A percentile compares a stretch with the other conserved stretches of the same genome.
Evolutionary conservation across 139 green algal genomes (phyloP).

Genomic region (Trebouxia sp.): DNA sequence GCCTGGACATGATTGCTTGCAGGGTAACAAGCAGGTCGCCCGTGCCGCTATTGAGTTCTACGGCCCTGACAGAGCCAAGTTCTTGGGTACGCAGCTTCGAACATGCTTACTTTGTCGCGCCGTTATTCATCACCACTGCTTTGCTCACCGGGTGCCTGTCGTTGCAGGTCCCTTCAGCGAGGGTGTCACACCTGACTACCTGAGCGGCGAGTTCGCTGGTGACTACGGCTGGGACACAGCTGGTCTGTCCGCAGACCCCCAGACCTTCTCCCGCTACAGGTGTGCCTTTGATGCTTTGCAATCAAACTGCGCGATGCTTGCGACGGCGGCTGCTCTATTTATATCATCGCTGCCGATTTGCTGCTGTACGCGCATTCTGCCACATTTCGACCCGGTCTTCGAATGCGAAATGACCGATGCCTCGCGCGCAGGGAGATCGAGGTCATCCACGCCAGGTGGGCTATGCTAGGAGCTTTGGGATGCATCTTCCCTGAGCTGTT

Average conservation of each 20-base stretch:
- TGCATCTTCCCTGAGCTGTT: constrained; percentile 67
- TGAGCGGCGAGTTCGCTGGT: constrained; percentile 89
- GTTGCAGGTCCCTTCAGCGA: constrained; percentile 75
- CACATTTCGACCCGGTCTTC: too few relatives aligned
- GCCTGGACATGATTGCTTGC: not conserved
- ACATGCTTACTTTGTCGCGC: not conserved
- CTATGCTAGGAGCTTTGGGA: constrained; percentile 83
- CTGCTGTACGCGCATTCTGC: too few relatives aligned
- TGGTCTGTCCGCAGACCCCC: constrained; percentile 91
- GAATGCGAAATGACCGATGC: not conserved
- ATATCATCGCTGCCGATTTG: too few relatives aligned
- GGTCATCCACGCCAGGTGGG: constrained; percentile 90
- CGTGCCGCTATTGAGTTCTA: constrained; percentile 70
- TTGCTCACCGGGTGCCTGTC: constrained; percentile 47
- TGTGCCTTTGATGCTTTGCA: not conserved
- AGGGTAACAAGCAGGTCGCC: constrained; percentile 56
- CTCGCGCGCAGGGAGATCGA: constrained; percentile 50
- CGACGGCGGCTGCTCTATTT: too few relatives aligned
- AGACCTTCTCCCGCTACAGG: constrained; percentile 68
- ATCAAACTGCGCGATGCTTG: too few relatives aligned
- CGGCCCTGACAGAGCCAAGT: constrained; percentile 46
- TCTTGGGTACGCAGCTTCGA: not conserved
- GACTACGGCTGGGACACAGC: constrained; percentile 97
- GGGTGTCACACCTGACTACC: constrained; percentile 68
- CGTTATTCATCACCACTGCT: not conserved